These are phyloP conservation scores for Platanthera zijinensis DNA, from an alignment of 106 monocot species.

Conservation along the genomic window DNA sequence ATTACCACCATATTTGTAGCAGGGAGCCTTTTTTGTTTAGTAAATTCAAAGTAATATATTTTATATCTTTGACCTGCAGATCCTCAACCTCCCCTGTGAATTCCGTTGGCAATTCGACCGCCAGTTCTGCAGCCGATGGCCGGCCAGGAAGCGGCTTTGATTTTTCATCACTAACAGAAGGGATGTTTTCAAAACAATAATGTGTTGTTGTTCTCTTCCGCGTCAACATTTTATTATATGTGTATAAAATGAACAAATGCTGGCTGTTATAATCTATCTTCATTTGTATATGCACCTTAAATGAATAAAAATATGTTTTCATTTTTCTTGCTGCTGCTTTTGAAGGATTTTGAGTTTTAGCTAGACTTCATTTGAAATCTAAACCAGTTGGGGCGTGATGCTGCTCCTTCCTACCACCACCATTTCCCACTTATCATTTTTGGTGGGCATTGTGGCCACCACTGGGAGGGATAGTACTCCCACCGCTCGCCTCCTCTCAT, in stretches of 20 bases:
- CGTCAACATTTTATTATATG: background rate
- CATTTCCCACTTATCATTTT: too few relatives aligned
- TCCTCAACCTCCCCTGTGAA: constrained; percentile 15
- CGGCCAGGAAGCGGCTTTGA: constrained; percentile 29
- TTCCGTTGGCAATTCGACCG: background rate
- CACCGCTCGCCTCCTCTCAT: too few relatives aligned
- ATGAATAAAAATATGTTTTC: background rate
- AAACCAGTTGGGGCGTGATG: too few relatives aligned
- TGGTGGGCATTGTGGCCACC: too few relatives aligned
- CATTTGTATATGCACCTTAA: background rate
- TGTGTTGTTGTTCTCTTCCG: background rate
- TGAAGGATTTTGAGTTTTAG: background rate
- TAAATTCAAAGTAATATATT: too few relatives aligned
- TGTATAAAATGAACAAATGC: background rate
- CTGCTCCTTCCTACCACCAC: too few relatives aligned
- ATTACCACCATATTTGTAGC: too few relatives aligned
- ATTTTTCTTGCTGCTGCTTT: background rate
- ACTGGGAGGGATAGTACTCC: too few relatives aligned
- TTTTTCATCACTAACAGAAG: constrained; percentile 60
- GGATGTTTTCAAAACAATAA: constrained; percentile 44
- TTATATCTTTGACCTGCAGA: background rate
- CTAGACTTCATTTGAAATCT: background rate
- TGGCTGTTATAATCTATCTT: background rate
- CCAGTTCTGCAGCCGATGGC: constrained; percentile 12
- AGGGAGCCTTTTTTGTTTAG: too few relatives aligned